phyloP scores from a whole-genome alignment of 2,329 filamentous ascomycete species.

The Chalara sp. region DNA sequence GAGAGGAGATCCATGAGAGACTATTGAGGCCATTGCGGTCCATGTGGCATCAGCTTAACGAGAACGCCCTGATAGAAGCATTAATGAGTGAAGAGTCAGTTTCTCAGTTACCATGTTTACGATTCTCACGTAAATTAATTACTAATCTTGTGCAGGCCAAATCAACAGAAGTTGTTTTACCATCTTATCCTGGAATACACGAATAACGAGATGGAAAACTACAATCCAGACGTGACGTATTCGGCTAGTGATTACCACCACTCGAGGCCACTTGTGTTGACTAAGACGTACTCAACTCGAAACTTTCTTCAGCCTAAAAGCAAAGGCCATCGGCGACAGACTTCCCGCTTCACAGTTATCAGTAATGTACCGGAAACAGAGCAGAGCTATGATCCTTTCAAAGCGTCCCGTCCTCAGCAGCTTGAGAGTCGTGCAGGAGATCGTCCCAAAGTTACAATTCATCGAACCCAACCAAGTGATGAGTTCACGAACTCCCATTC shows the following conservation, averaged over 20 bases:
- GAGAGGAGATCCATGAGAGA: conserved; percentile 69
- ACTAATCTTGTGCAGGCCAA: conserved; percentile 46
- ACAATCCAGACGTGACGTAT: conserved; percentile 71
- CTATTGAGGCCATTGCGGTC: conserved; percentile 81
- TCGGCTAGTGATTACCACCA: conserved; percentile 91
- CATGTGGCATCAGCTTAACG: conserved; percentile 81
- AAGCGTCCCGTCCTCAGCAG: conserved; percentile 45
- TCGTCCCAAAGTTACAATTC: conserved; percentile 23
- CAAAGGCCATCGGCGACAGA: conserved; percentile 44
- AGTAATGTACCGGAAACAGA: conserved; percentile 50
- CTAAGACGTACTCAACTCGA: conserved; percentile 54
- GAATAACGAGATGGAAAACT: conserved; percentile 81
- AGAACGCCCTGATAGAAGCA: conserved; percentile 62
- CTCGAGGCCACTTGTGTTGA: conserved; percentile 51
- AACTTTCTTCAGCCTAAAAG: conserved; percentile 44
- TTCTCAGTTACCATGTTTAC: neutral
- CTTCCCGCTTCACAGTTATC: conserved; percentile 59
- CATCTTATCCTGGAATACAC: conserved; percentile 75
- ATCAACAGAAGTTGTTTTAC: conserved; percentile 93
- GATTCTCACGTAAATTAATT: neutral
- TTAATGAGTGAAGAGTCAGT: conserved; percentile 60
- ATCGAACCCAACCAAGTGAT: conserved; percentile 11
- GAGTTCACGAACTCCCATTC: neutral
- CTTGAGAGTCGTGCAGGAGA: conserved; percentile 37
- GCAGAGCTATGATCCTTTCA: conserved; percentile 78